Percentiles rank a stretch among this genome's conserved stretches.
phyloP scores from a whole-genome alignment of 1,139 yeast species.

The Candida tropicalis region DNA sequence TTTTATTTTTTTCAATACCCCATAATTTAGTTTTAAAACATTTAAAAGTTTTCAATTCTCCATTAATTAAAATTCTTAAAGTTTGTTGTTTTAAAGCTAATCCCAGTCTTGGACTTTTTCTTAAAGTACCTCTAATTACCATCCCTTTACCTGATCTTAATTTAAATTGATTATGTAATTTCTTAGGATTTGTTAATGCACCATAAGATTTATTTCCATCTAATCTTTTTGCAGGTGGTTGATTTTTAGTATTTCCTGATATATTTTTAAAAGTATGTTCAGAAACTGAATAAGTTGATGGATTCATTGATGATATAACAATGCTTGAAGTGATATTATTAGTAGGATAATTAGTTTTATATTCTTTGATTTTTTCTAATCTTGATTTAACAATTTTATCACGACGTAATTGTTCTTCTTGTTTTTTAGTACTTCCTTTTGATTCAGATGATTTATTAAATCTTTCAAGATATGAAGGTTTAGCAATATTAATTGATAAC shows the following conservation, averaged over 20 bases:
- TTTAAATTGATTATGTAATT: constrained; percentile 15
- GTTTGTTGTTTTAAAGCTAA: constrained; percentile 56
- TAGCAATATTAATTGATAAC: constrained; percentile 55
- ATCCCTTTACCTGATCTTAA: constrained; percentile 46
- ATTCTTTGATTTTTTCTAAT: constrained; percentile 44
- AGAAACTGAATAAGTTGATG: constrained; percentile 15
- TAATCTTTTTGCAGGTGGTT: constrained; percentile 29
- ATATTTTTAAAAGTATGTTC: constrained; percentile 36
- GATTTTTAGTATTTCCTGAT: constrained; percentile 38
- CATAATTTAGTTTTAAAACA: constrained; percentile 78
- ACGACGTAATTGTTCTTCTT: constrained; percentile 22
- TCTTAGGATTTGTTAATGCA: constrained; percentile 22
- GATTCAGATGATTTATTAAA: constrained; percentile 33
- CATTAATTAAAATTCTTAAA: constrained; percentile 64
- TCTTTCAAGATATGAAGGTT: constrained; percentile 32
- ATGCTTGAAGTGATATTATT: constrained; percentile 27
- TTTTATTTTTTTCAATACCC: constrained; percentile 79
- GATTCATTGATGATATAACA: constrained; percentile 18
- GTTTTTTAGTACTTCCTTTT: constrained; percentile 33
- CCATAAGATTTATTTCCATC: constrained; percentile 42
- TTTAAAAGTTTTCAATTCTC: constrained; percentile 58
- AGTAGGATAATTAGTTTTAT: constrained; percentile 31
- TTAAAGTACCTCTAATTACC: constrained; percentile 58
- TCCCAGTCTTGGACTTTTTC: constrained; percentile 52
- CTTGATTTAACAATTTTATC: constrained; percentile 44